phyloP scores from a whole-genome alignment of 805 yeast species.

The Spathaspora hagerdaliae region DNA sequence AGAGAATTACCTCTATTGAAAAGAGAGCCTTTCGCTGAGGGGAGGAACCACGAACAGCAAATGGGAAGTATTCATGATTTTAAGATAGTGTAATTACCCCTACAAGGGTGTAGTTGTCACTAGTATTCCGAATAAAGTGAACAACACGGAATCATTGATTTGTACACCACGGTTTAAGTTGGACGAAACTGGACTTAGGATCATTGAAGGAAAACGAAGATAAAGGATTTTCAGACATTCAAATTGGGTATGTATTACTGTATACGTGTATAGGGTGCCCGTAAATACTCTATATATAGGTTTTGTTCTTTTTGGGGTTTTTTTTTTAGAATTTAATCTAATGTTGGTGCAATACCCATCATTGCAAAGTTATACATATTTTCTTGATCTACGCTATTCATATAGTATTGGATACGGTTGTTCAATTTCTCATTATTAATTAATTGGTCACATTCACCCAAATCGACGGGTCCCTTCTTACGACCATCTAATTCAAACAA shows the following conservation, averaged over 20 bases:
- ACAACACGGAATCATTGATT: too few species aligned
- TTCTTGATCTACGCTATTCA: constrained; percentile 56
- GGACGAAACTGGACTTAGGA: neutral
- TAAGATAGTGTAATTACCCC: too few species aligned
- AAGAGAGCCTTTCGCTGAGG: neutral
- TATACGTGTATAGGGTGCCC: neutral
- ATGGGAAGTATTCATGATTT: too few species aligned
- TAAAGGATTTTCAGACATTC: too few species aligned
- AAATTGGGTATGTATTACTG: too few species aligned
- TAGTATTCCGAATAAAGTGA: too few species aligned
- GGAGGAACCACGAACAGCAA: neutral
- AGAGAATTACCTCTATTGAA: constrained; percentile 3
- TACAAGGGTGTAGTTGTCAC: too few species aligned
- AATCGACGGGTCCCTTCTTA: constrained; percentile 65
- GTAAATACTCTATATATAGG: neutral
- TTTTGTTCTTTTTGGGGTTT: neutral
- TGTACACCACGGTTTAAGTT: too few species aligned
- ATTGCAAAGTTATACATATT: constrained; percentile 67
- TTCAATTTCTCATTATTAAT: constrained; percentile 43
- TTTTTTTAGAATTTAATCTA: constrained; percentile 22
- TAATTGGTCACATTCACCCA: constrained; percentile 41
- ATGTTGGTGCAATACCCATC: constrained; percentile 69
- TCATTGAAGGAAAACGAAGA: neutral
- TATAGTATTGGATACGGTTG: constrained; percentile 60
- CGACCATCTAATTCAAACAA: constrained; percentile 90